These are phyloP conservation scores for Raddia guianensis DNA, from an alignment of 176 grass and related monocot genomes.

Conservation along the genomic window DNA sequence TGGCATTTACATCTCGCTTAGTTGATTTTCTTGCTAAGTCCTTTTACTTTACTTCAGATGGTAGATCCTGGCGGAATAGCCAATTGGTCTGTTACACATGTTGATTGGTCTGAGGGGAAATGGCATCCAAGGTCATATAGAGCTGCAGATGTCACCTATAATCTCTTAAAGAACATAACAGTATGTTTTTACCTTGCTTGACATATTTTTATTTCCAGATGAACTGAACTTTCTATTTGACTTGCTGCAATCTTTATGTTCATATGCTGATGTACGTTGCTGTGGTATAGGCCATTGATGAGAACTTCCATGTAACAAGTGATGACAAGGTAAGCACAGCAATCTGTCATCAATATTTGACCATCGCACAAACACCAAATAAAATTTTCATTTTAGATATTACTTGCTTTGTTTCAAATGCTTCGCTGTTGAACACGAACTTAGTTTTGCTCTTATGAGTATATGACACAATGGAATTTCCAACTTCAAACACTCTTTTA, in stretches of 20 bases:
- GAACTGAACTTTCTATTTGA: constrained; percentile 2
- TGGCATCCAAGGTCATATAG: constrained; percentile 95
- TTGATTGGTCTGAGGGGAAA: constrained; percentile 98
- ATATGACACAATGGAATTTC: constrained; percentile 7
- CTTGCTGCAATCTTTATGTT: background rate
- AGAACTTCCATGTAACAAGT: constrained; percentile 82
- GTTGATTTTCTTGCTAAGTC: constrained; percentile 27
- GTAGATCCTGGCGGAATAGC: constrained; percentile 89
- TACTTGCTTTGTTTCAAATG: background rate
- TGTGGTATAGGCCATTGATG: constrained; percentile 70
- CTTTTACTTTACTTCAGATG: constrained; percentile 61
- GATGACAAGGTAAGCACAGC: constrained; percentile 64
- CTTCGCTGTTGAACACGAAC: background rate
- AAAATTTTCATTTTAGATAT: constrained; percentile 17
- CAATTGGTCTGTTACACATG: constrained; percentile 96
- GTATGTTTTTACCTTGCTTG: constrained; percentile 51
- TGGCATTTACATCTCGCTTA: constrained; percentile 24
- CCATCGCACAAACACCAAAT: constrained; percentile 1
- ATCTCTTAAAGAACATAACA: constrained; percentile 88
- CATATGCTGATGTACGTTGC: constrained; percentile 29
- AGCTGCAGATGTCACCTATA: constrained; percentile 78
- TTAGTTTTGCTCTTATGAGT: background rate
- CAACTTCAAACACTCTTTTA: background rate
- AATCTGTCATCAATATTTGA: background rate
- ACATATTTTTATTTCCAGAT: background rate